Evolutionary conservation across 1,284 basidiomycete genomes (phyloP).

Genomic region (Puccinia horiana): DNA sequence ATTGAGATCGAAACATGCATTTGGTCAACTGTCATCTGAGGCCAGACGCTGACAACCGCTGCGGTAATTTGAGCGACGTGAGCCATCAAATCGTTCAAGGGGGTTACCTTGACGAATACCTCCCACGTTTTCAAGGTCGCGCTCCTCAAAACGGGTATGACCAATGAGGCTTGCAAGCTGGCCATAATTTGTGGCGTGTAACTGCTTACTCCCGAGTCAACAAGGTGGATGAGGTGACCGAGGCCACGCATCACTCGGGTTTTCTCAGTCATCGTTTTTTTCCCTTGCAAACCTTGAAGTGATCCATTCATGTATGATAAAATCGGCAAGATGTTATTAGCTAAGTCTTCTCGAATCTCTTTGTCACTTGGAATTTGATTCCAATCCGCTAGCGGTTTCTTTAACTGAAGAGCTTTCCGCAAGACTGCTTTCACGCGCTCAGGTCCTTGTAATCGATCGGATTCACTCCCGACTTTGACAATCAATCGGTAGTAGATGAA

Average conservation of each 20-base stretch:
- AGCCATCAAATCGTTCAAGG: constrained; percentile 73
- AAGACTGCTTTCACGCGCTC: constrained; percentile 12
- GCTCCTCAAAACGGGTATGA: constrained; percentile 71
- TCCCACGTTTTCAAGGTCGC: constrained; percentile 81
- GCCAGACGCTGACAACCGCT: constrained; percentile 78
- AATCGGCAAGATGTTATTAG: constrained; percentile 30
- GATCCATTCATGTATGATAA: constrained; percentile 44
- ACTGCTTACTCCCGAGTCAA: constrained; percentile 38
- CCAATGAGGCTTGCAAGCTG: constrained; percentile 85
- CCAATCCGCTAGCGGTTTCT: constrained; percentile 11
- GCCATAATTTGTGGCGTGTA: constrained; percentile 76
- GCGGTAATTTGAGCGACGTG: constrained; percentile 87
- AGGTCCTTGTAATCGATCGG: background rate
- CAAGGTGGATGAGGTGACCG: constrained; percentile 37
- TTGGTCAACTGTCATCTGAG: constrained; percentile 65
- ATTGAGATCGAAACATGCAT: constrained; percentile 67
- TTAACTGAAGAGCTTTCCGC: constrained; percentile 32
- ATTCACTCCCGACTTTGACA: constrained; percentile 21
- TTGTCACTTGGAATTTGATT: constrained; percentile 19
- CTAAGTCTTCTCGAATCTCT: constrained; percentile 36
- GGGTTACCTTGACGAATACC: constrained; percentile 73
- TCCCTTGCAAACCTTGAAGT: constrained; percentile 43
- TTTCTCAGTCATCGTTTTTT: constrained; percentile 41
- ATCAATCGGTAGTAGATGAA: constrained; percentile 42
- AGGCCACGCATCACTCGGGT: constrained; percentile 42